Percentiles rank a stretch among this genome's conserved stretches.
Conservation (phyloP, 306 rosid genomes). For the Glycine tomentella region DNA sequence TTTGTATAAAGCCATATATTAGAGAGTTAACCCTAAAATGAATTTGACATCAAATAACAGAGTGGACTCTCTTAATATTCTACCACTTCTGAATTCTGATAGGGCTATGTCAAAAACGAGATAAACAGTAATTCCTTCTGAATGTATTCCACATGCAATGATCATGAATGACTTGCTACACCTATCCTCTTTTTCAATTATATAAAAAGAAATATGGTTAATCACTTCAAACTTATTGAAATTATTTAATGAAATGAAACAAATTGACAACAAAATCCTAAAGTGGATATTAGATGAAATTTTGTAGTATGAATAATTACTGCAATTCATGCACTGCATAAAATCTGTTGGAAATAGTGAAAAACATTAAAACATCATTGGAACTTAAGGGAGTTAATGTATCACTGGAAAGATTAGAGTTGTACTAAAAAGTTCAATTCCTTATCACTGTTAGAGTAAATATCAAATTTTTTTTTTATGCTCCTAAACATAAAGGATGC, state of each 20-base stretch:
- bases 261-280: neutral
- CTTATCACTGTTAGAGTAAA: neutral
- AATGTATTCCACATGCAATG: neutral
- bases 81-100: slow-evolving; percentile 32
- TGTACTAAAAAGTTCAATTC: neutral
- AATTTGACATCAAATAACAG: slow-evolving; percentile 35
- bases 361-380: neutral
- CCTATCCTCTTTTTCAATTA: neutral
- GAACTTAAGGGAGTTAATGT: slow-evolving; percentile 2
- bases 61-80: slow-evolving; percentile 16
- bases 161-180: neutral
- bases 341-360: slow-evolving; percentile 6
- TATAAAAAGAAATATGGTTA: neutral
- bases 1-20: slow-evolving; percentile 22
- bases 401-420: neutral
- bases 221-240: slow-evolving; percentile 22
- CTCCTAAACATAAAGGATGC: neutral
- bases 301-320: neutral
- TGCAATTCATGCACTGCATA: neutral
- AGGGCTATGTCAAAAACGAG: neutral
- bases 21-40: slow-evolving; percentile 38
- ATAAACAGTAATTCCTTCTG: too few species aligned
- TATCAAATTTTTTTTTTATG: neutral
- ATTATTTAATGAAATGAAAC: slow-evolving; percentile 28
- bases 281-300: slow-evolving; percentile 11